These are phyloP conservation scores for Rhizopogon sp. DNA, from an alignment of 768 basidiomycete species.

Conservation along the genomic window DNA sequence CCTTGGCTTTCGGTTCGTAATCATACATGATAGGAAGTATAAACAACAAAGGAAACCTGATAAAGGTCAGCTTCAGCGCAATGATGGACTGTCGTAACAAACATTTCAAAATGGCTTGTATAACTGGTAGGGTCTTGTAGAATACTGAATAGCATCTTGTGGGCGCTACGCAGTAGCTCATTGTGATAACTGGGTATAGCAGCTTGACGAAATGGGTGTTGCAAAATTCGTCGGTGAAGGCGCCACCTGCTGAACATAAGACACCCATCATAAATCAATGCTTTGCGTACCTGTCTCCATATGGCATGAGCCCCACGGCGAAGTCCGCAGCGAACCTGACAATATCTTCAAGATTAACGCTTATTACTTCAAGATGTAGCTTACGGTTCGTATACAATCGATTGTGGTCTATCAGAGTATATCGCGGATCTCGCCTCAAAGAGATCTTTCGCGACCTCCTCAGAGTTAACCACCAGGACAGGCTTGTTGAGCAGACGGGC, in stretches of 20 bases:
- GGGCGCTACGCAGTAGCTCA: constrained; percentile 28
- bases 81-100: constrained; percentile 5
- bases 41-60: constrained; percentile 23
- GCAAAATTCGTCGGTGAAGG: constrained; percentile 26
- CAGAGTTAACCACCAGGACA: constrained; percentile 23
- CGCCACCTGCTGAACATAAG: constrained; percentile 24
- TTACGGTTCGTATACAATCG: constrained; percentile 17
- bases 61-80: background rate
- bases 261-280: no score
- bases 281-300: constrained; percentile 20
- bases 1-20: constrained; percentile 12
- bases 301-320: constrained; percentile 28
- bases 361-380: constrained; percentile 6
- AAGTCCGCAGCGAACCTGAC: constrained; percentile 30
- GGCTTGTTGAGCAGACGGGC: constrained; percentile 17
- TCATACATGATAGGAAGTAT: constrained; percentile 25
- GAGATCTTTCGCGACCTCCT: constrained; percentile 21
- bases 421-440: constrained; percentile 23
- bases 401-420: constrained; percentile 30
- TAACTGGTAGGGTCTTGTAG: constrained; percentile 22
- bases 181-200: constrained; percentile 23
- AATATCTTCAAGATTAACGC: background rate
- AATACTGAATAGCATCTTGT: constrained; percentile 28
- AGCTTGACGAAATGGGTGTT: constrained; percentile 28
- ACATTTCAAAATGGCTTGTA: constrained; percentile 19